phyloP scores from a whole-genome alignment of 345 rosid species.

The Salix udensis region DNA sequence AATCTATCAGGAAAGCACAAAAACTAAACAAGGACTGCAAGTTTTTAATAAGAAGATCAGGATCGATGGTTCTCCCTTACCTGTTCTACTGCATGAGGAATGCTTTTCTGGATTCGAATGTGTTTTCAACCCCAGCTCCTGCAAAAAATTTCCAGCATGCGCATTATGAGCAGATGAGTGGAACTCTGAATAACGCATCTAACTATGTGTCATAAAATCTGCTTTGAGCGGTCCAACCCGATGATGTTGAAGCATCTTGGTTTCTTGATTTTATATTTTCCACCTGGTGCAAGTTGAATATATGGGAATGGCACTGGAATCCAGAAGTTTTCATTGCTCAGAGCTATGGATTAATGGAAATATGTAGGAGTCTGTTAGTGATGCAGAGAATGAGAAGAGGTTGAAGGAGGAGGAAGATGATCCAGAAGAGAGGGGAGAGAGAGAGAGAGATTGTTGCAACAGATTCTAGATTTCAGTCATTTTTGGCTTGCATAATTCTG shows the following conservation, averaged over 20 bases:
- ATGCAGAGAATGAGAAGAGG: no score
- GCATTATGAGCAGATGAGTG: constrained; percentile 7
- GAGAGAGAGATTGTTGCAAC: no score
- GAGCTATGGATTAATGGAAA: no score
- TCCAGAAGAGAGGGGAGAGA: no score
- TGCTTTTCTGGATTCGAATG: constrained; percentile 59
- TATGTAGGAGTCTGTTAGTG: no score
- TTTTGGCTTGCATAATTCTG: no score
- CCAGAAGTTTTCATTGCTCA: no score
- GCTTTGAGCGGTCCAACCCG: constrained; percentile 73
- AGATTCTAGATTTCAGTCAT: no score
- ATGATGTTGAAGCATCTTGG: constrained; percentile 63
- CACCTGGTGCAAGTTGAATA: constrained; percentile 15
- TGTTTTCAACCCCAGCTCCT: constrained; percentile 80
- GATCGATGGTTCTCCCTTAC: constrained; percentile 43
- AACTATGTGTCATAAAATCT: constrained; percentile 72
- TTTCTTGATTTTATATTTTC: constrained; percentile 88
- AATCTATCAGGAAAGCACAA: neutral
- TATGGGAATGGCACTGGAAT: no score
- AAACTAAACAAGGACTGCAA: neutral
- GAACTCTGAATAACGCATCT: neutral
- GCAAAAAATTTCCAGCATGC: constrained; percentile 20
- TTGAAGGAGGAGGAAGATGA: no score
- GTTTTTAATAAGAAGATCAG: neutral
- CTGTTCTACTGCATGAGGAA: constrained; percentile 68